Base-by-base conservation (phyloP, 495 filamentous ascomycete species). In the Daldinia loculata region DNA sequence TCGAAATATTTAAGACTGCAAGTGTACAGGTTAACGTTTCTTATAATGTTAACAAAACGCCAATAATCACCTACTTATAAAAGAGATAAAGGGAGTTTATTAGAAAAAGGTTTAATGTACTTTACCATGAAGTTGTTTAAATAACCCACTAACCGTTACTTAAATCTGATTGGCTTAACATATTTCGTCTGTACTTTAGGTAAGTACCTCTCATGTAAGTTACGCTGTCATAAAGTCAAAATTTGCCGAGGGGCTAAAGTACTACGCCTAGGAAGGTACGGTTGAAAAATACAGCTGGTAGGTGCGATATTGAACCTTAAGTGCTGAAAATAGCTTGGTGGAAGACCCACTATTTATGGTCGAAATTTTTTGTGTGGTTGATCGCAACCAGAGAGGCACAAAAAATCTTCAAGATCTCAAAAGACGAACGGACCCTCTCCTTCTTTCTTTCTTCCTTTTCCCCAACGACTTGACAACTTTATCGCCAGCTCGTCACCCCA, bases 311-410 rank as follows among this genome's bases (percentile, higher is more conserved):
- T 24, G 9, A 48, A 48, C n/a, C n/a, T 48, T 17, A n/a, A 6
- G 53, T 56, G 43, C 43, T n/a, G 22, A 52, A 19, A 55, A 15
- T 60, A 67, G 60, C 64, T 39, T 45, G 38, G 51, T 36, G 14
- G 27, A 12, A 36, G 26, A 6, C 66, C 70, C 70, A 60, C 38
- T 60, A 43, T 70, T 74, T 67, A 53, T 59, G 19, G 55, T 70
- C 66, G 71, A 74, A 74, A 64, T 70, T 74, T 74, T 69, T 71
- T 66, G 61, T 75, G 70, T 74, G 69, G 69, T 71, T 74, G 50
- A 74, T 74, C 75, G 74, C 75, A 74, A 77, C 74, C 70, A 77
- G 66, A 77, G 69, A 74, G 57, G 66, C 73, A 77, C 75, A 76
- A 77, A 77, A 77, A 72, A 74, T 77, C 74, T 77, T 70, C 71